These are phyloP conservation scores for Glarea lozoyensis DNA, from an alignment of 495 filamentous ascomycete genomes.

Conservation along the genomic window DNA sequence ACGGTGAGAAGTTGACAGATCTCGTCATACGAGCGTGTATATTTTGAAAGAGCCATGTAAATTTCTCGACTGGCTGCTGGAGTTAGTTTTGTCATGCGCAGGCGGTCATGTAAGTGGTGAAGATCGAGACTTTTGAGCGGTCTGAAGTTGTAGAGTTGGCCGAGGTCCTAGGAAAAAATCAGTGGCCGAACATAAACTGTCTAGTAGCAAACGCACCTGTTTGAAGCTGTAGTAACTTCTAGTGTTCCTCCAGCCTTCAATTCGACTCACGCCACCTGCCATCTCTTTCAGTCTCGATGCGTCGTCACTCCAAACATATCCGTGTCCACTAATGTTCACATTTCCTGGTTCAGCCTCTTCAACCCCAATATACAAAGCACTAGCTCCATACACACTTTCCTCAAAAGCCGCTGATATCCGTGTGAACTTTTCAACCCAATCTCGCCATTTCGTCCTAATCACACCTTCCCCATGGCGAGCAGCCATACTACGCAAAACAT, in stretches of 20 bases:
- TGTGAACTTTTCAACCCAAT: conserved; percentile 85
- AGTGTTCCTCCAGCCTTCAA: conserved; percentile 94
- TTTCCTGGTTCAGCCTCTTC: conserved; percentile 56
- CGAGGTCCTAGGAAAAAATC: conserved; percentile 44
- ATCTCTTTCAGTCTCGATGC: conserved; percentile 72
- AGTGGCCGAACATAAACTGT: neutral
- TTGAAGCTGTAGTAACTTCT: conserved; percentile 92
- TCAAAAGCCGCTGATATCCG: conserved; percentile 90
- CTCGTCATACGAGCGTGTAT: conserved; percentile 74
- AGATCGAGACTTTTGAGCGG: conserved; percentile 81
- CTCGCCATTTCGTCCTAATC: conserved; percentile 81
- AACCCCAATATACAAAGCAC: conserved; percentile 79
- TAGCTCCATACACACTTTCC: conserved; percentile 86
- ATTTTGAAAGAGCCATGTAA: conserved; percentile 68
- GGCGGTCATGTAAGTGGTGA: conserved; percentile 82
- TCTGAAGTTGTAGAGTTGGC: conserved; percentile 52
- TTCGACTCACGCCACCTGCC: conserved; percentile 77
- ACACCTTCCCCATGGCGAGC: conserved; percentile 84
- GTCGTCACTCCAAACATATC: conserved; percentile 91
- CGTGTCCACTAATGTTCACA: conserved; percentile 61
- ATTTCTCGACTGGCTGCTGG: conserved; percentile 64
- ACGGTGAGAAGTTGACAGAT: conserved; percentile 83
- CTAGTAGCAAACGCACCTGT: conserved; percentile 43
- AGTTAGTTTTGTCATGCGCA: conserved; percentile 67
- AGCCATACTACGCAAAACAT: conserved; percentile 71